Evolutionary conservation across 768 basidiomycete species (phyloP).

Genomic region (Tylopilus cervinicoccineus): DNA sequence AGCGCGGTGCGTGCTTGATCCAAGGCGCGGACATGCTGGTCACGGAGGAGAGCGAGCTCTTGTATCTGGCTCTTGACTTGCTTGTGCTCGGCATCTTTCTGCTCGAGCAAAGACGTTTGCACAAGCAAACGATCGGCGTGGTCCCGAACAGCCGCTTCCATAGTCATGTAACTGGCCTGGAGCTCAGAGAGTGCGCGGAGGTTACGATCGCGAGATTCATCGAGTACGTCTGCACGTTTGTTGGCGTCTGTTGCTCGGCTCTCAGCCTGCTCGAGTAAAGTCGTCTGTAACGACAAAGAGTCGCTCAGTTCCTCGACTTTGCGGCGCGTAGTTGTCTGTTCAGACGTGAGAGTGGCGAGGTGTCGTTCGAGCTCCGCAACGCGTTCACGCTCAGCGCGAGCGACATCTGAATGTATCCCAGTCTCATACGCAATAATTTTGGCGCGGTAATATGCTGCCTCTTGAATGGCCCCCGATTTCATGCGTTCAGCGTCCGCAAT

Average conservation of each 20-base stretch:
- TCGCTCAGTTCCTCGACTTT: conserved; percentile 71
- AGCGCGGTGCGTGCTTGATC: conserved; percentile 83
- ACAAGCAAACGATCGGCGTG: conserved; percentile 70
- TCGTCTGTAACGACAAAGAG: conserved; percentile 71
- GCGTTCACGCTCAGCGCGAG: conserved; percentile 76
- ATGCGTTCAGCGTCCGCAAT: conserved; percentile 76
- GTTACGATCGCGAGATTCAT: conserved; percentile 62
- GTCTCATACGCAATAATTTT: conserved; percentile 87
- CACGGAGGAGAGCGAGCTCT: conserved; percentile 63
- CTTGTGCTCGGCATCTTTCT: conserved; percentile 74
- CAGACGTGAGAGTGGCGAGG: conserved; percentile 55
- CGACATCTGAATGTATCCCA: conserved; percentile 57
- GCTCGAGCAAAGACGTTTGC: conserved; percentile 70
- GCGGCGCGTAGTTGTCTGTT: conserved; percentile 63
- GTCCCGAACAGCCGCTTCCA: conserved; percentile 69
- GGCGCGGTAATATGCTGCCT: conserved; percentile 93
- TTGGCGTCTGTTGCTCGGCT: conserved; percentile 70
- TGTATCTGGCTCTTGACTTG: conserved; percentile 64
- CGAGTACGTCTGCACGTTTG: conserved; percentile 71
- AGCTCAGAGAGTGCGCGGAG: conserved; percentile 66
- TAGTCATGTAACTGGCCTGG: conserved; percentile 52
- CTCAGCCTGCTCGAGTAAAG: conserved; percentile 74
- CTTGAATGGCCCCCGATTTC: conserved; percentile 78
- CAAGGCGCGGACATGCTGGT: conserved; percentile 83
- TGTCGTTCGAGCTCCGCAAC: conserved; percentile 69